Evolutionary conservation across 768 basidiomycete genomes (phyloP), one percentile per base, ranked within the genome.

Genomic region (Termitomyces sp.): DNA sequence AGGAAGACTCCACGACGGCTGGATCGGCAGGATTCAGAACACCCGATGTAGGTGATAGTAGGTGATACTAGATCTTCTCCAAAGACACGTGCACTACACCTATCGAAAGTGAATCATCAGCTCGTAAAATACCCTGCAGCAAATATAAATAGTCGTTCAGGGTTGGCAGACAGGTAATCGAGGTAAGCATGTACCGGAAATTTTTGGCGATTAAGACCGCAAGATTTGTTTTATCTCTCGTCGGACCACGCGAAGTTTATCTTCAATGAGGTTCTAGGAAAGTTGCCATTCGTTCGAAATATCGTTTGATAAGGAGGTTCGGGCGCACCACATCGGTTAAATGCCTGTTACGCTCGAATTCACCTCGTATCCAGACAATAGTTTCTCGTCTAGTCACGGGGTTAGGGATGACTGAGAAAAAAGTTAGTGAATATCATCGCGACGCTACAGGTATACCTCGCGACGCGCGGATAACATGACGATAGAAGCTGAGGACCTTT

Each of bases 351-450:
- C 82, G 73, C 64, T 89, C 84, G 60, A 91, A 81, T 68, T 90
- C 88, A 47, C 71, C 64, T 28, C 90, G 83, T 67, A 91, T 80
- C 87, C 89, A 92, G 21, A 66, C 63, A 7, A 90, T 68, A 0
- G 88, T 88, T 62, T 91, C 88, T 56, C 69, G 68, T 56, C 89
- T 78, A 28, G 85, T 75, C 55, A 66, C 64, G 51, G 75, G 75
- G 70, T 90, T 79, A 35, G 81, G 81, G 48, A 92, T 84, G 41
- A 67, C 90, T 90, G 60, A 26, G 28, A 42, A 40, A 42, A 52
- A 48, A 22, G 44, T 57, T 32, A 49, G 48, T 32, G 28, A 32
- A 45, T 45, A 58, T 57, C 14, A 50, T 47, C 24, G 35, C 53
- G 54, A 59, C 49, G 40, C 30, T 43, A 35, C 21, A 63, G 69